Conservation (phyloP, 345 rosid species). For the Crucihimalaya himalaica region DNA sequence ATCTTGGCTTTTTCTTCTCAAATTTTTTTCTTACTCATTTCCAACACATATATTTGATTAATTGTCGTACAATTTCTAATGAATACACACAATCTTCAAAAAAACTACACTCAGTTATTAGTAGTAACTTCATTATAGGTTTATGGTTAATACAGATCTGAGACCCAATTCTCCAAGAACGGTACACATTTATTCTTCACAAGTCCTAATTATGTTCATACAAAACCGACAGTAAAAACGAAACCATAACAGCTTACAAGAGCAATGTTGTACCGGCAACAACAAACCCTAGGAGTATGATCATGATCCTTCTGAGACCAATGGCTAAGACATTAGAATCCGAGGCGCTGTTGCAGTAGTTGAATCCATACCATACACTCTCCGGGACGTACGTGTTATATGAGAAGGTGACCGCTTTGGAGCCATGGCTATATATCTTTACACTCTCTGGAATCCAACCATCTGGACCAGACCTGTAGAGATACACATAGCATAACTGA, state of each 20-base stretch:
- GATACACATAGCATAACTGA: conserved; percentile 75
- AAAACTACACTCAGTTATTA: conserved; percentile 23
- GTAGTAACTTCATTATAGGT: conserved; percentile 18
- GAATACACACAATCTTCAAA: neutral
- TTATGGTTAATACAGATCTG: conserved; percentile 25
- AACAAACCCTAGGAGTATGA: conserved; percentile 35
- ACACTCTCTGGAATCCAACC: conserved; percentile 81
- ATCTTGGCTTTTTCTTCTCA: too few relatives aligned
- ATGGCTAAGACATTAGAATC: conserved; percentile 39
- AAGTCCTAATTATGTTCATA: conserved; percentile 35
- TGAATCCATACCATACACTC: conserved; percentile 79
- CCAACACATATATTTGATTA: neutral
- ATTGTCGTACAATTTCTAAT: neutral
- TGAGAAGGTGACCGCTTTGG: conserved; percentile 54
- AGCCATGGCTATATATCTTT: conserved; percentile 48
- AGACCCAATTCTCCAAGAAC: conserved; percentile 17
- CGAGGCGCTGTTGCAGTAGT: conserved; percentile 55
- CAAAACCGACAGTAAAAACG: conserved; percentile 7
- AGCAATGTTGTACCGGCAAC: conserved; percentile 26
- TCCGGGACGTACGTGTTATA: conserved; percentile 58
- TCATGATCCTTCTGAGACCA: conserved; percentile 29
- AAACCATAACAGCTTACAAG: conserved; percentile 22
- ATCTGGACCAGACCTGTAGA: conserved; percentile 76
- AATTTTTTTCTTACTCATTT: neutral
- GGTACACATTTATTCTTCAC: conserved; percentile 33